Evolutionary conservation across 179 eudicot species (phyloP).

Genomic region (Drosera spatulata): DNA sequence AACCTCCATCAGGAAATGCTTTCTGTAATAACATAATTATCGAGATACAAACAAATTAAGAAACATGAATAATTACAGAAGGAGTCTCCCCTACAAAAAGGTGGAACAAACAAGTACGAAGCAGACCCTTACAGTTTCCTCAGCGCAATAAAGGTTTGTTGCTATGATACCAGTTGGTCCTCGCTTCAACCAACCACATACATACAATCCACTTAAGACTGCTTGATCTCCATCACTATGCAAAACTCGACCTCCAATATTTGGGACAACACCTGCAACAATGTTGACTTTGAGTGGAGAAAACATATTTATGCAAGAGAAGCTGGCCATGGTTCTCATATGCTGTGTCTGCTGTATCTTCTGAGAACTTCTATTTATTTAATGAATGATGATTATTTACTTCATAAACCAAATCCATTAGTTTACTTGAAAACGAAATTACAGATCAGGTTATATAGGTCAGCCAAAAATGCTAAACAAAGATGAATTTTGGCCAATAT

Average conservation of each 20-base stretch:
- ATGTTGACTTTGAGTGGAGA: not conserved
- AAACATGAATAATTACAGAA: not conserved
- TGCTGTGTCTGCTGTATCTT: not conserved
- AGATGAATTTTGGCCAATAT: too few relatives aligned
- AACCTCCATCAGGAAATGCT: not conserved
- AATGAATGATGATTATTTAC: not conserved
- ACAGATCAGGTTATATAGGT: not conserved
- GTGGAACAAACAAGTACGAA: not conserved
- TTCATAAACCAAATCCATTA: too few relatives aligned
- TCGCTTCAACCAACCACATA: slow-evolving; percentile 59
- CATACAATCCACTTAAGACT: slow-evolving; percentile 34
- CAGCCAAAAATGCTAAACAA: too few relatives aligned
- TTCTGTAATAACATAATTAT: not conserved
- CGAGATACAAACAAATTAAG: not conserved
- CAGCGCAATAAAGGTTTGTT: slow-evolving; percentile 86
- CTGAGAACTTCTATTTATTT: not conserved
- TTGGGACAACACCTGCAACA: slow-evolving; percentile 79
- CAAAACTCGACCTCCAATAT: slow-evolving; percentile 69
- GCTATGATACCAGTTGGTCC: slow-evolving; percentile 94
- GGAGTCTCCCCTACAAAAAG: too few relatives aligned
- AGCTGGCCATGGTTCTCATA: not conserved
- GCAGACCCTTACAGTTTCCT: slow-evolving; percentile 68
- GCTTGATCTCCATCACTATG: slow-evolving; percentile 22
- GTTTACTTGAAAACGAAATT: too few relatives aligned
- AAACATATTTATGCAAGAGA: not conserved